Percentiles rank a stretch among this genome's conserved stretches.
Conservation (phyloP, 2,329 filamentous ascomycete genomes). For the Paramyrothecium roridum region DNA sequence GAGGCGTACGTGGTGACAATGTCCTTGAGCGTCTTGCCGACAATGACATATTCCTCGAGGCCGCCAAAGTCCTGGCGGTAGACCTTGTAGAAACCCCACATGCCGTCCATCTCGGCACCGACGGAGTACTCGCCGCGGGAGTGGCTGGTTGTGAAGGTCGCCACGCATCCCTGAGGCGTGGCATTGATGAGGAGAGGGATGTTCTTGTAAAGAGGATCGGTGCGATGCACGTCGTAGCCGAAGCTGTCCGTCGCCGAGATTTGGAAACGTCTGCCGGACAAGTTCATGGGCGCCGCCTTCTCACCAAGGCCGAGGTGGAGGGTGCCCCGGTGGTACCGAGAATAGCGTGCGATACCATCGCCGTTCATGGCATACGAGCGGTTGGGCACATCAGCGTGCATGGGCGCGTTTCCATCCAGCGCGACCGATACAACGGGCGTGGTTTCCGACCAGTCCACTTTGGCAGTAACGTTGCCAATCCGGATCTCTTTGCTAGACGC, state of each 20-base stretch:
- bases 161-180: slow-evolving; percentile 61
- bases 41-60: slow-evolving; percentile 67
- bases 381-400: slow-evolving; percentile 61
- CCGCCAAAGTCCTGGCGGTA: slow-evolving; percentile 71
- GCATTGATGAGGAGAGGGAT: slow-evolving; percentile 70
- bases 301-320: slow-evolving; percentile 70
- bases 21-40: slow-evolving; percentile 63
- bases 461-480: slow-evolving; percentile 47
- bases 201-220: slow-evolving; percentile 73
- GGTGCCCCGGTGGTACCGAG: slow-evolving; percentile 56
- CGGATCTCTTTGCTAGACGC: slow-evolving; percentile 36
- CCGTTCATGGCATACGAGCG: slow-evolving; percentile 65
- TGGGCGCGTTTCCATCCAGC: slow-evolving; percentile 44
- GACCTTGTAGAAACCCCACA: slow-evolving; percentile 74
- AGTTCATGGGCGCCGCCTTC: slow-evolving; percentile 70
- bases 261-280: slow-evolving; percentile 63
- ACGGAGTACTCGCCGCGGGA: slow-evolving; percentile 62
- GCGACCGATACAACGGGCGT: slow-evolving; percentile 56
- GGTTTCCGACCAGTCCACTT: slow-evolving; percentile 52
- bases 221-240: slow-evolving; percentile 68
- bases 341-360: slow-evolving; percentile 62
- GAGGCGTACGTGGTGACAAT: slow-evolving; percentile 65
- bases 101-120: slow-evolving; percentile 70
- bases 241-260: slow-evolving; percentile 70
- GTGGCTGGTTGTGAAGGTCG: slow-evolving; percentile 65